Base-by-base conservation (phyloP, 306 rosid genomes). In the Crotalaria pallida region DNA sequence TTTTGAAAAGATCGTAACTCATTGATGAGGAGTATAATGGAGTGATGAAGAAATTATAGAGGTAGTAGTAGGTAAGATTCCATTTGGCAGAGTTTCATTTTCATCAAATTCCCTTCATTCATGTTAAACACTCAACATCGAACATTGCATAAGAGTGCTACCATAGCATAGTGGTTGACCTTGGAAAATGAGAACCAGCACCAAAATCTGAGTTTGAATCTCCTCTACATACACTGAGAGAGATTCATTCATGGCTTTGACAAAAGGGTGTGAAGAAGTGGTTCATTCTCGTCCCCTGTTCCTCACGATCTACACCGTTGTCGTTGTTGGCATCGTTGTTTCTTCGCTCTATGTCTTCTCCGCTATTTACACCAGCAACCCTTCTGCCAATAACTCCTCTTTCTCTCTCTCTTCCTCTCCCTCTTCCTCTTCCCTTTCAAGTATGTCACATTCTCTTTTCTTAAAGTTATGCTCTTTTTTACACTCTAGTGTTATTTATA, bases 301-400 rank as follows among this genome's bases (percentile, higher is more conserved):
- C 76, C 70, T 88, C 33, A 83, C 92, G 53, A 80, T 90, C 74
- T 90, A 88, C 75, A 78, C 85, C 11, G 73, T 82, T 33, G 86
- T 90, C 13, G 41, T 88, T 17, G 63, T 84, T 45, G 96, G 92
- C 56, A 74, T 90, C 71, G 75, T 88, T 10, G 70, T 90, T 66
- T 86, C 96, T 1, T 81, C 96, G 10, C 74, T 86, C 49, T 88
- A 90, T 56, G 87, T 88, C 69, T 86, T 90, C 82, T 86, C 95
- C 7, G 88, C 95, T 44, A 77, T 90, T 18, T 87, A 76, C 82
- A 78, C 92, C 5, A 58, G 67, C 81, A 71, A 78, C 50, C 65
- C 87, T n/a, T n/a, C 78, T 43, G 48, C 69, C 7, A 27, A 83
- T 62, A 26, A 72, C 26, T 18, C 67, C 16, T 80, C 65, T 76